A percentile compares a stretch with the other conserved stretches of the same genome.
Evolutionary conservation across 768 basidiomycete species (phyloP).

Genomic region (Mycena leptocephala): DNA sequence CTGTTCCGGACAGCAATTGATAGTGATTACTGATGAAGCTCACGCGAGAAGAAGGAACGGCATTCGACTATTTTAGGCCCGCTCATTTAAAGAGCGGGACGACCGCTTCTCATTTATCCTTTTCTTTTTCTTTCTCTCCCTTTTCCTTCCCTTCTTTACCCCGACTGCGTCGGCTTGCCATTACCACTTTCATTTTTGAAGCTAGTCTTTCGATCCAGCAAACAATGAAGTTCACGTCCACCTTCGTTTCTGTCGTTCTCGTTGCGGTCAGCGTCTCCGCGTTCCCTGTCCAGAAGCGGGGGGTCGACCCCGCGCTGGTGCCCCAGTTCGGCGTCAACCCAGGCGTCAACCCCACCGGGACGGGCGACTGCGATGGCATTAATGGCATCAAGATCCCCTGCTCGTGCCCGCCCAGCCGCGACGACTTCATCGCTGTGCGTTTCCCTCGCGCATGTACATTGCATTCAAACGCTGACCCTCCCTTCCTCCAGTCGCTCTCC

Average conservation of each 20-base stretch:
- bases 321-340: slow-evolving; percentile 73
- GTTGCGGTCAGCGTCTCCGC: slow-evolving; percentile 55
- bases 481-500: slow-evolving; percentile 55
- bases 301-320: slow-evolving; percentile 63
- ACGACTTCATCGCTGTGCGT: slow-evolving; percentile 65
- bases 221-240: slow-evolving; percentile 55
- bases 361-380: slow-evolving; percentile 81
- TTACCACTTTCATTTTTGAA: slow-evolving; percentile 12
- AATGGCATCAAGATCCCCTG: slow-evolving; percentile 78
- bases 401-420: slow-evolving; percentile 73
- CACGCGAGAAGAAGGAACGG: neutral
- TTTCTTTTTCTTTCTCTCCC: neutral
- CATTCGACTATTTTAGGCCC: neutral
- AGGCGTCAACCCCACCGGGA: slow-evolving; percentile 76
- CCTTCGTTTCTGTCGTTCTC: slow-evolving; percentile 48
- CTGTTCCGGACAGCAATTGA: too few species aligned
- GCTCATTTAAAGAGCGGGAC: neutral
- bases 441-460: neutral
- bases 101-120: neutral
- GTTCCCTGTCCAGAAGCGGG: slow-evolving; percentile 57
- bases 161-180: slow-evolving; percentile 23
- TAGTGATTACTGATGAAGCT: neutral
- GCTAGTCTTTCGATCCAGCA: slow-evolving; percentile 20
- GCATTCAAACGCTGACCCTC: neutral
- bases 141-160: neutral